phyloP scores from a whole-genome alignment of 1,139 yeast species.

The Kluyveromyces sp. region DNA sequence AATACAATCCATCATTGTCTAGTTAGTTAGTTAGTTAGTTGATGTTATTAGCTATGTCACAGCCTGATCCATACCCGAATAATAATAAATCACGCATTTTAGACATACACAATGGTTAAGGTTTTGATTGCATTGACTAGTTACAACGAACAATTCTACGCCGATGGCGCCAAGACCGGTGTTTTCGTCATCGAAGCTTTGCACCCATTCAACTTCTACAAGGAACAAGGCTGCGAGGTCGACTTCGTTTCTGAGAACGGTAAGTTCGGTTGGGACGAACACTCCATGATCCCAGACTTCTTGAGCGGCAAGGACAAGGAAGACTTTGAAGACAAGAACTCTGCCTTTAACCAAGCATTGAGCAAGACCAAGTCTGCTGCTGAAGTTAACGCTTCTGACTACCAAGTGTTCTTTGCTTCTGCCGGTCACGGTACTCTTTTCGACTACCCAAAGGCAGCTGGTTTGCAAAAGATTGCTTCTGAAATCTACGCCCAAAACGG shows the following conservation, averaged over 20 bases:
- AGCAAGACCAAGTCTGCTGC: constrained; percentile 29
- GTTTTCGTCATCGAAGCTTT: constrained; percentile 47
- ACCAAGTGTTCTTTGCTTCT: constrained; percentile 48
- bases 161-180: constrained; percentile 51
- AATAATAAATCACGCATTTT: background rate
- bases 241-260: constrained; percentile 55
- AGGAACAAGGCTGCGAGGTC: constrained; percentile 42
- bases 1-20: too few relatives aligned
- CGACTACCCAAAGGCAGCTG: constrained; percentile 48
- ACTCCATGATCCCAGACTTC: constrained; percentile 37
- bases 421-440: constrained; percentile 60
- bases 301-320: constrained; percentile 39
- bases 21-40: too few relatives aligned
- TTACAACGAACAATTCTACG: constrained; percentile 43
- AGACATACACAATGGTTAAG: constrained; percentile 17
- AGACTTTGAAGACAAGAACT: constrained; percentile 33
- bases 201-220: constrained; percentile 47
- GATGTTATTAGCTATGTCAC: too few relatives aligned
- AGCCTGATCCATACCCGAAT: too few relatives aligned
- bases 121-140: constrained; percentile 48
- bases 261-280: constrained; percentile 45
- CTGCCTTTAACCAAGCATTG: constrained; percentile 35
- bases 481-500: constrained; percentile 45
- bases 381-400: constrained; percentile 42
- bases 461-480: constrained; percentile 40